Evolutionary conservation across 768 basidiomycete species (phyloP), one percentile per base, ranked within the genome.

Genomic region (Crassisporium funariophilum): DNA sequence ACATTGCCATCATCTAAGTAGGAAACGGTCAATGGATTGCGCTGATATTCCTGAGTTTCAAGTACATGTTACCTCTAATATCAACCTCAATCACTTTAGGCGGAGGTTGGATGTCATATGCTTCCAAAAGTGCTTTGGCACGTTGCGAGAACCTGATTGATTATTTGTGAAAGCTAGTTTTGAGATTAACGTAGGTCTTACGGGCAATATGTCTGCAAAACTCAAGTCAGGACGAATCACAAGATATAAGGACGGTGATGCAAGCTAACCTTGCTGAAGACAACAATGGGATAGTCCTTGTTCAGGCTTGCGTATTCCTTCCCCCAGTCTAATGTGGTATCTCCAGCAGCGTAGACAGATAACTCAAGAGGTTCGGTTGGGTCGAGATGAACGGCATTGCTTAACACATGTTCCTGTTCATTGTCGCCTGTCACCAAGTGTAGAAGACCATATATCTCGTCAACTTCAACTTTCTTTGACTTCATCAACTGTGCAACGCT

Each of bases 41-140:
- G n/a, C n/a, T n/a, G n/a, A n/a, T n/a, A n/a, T n/a, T n/a, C n/a
- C n/a, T n/a, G n/a, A n/a, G n/a, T n/a, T n/a, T n/a, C n/a, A n/a
- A n/a, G n/a, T n/a, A n/a, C n/a, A n/a, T n/a, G n/a, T 29, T 53
- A 82, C 87, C 76, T 66, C 90, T 76, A 8, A 82, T 56, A 64
- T 92, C 88, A 17, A 91, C 86, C 57, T 92, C 89, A 22, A 92
- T 69, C 24, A 91, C 67, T 49, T 77, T 79, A 1, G 89, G 86
- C 2, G 79, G 59, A 0, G 90, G 89, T 11, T 69, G 63, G 10
- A 90, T 72, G 21, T 81, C 66, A 55, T 88, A 88, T 0, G 63
- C 66, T 23, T 72, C 72, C 4, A 92, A 72, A 5, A 91, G 72
- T n/a, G 68, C 66, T 57, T 87, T 88, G 11, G 84, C 82, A 31